These are phyloP conservation scores for Phaeophleospora eucalypticola DNA, from an alignment of 2,329 filamentous ascomycete genomes.

Conservation along the genomic window DNA sequence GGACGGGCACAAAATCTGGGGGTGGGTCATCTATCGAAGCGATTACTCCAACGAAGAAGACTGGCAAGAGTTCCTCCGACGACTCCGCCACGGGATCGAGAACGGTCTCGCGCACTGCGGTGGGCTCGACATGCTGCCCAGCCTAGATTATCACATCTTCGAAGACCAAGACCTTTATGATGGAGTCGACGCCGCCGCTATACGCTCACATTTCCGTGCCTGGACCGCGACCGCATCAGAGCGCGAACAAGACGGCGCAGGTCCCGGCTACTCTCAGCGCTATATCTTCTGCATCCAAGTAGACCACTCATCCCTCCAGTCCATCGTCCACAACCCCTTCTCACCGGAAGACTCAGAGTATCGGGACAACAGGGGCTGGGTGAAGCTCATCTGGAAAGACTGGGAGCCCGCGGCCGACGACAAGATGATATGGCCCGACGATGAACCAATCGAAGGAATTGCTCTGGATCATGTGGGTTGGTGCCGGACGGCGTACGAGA, in stretches of 20 bases:
- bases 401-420: conserved; percentile 1
- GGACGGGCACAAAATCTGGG: conserved; percentile 17
- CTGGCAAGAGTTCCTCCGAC: conserved; percentile 13
- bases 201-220: conserved; percentile 15
- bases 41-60: conserved; percentile 15
- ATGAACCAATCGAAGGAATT: conserved; percentile 1
- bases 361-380: conserved; percentile 3
- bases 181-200: conserved; percentile 2
- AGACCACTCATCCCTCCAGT: conserved; percentile 12
- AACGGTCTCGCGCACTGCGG: conserved; percentile 2
- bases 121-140: conserved; percentile 13
- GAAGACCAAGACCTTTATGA: conserved; percentile 12
- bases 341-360: background rate
- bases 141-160: conserved; percentile 11
- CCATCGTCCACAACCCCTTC: conserved; percentile 5
- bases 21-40: conserved; percentile 19
- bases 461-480: background rate
- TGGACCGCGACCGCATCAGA: conserved; percentile 8
- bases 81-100: conserved; percentile 7
- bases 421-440: background rate
- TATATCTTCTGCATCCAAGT: conserved; percentile 18
- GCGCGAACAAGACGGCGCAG: conserved; percentile 12
- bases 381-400: conserved; percentile 6
- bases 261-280: conserved; percentile 7
- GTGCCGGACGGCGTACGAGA: background rate